A percentile compares a stretch with the other conserved stretches of the same genome.
Evolutionary conservation across 768 basidiomycete genomes (phyloP).

Genomic region (Glaciozyma martinii): DNA sequence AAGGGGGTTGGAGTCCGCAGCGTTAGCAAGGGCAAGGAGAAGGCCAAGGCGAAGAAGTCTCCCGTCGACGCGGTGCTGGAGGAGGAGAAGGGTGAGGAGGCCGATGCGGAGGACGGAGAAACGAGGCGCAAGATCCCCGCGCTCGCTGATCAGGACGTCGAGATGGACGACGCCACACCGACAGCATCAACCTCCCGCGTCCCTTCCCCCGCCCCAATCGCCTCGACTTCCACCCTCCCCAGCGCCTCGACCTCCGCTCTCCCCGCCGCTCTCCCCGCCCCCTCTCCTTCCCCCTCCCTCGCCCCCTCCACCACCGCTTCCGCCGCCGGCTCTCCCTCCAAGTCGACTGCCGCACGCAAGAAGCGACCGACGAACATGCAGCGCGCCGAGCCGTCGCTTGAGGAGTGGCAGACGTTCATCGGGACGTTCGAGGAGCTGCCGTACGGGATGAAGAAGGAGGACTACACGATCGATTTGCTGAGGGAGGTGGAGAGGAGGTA

Average conservation of each 20-base stretch:
- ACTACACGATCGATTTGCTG: constrained; percentile 85
- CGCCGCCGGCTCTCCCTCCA: neutral
- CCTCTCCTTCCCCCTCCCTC: neutral
- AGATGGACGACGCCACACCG: neutral
- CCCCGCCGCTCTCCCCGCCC: neutral
- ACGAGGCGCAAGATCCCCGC: neutral
- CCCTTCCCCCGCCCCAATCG: neutral
- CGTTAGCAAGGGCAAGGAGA: constrained; percentile 8
- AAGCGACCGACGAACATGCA: constrained; percentile 18
- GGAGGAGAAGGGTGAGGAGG: constrained; percentile 1
- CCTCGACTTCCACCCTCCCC: neutral
- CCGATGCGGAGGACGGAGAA: neutral
- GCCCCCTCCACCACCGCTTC: neutral
- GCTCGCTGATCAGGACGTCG: neutral
- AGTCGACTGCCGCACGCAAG: neutral
- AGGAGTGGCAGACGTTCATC: constrained; percentile 33
- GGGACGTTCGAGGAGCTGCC: constrained; percentile 26
- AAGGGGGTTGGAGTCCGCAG: constrained; percentile 12
- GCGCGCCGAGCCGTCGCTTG: constrained; percentile 24
- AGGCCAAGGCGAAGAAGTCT: constrained; percentile 4
- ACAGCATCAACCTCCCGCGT: neutral
- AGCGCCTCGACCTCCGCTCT: neutral
- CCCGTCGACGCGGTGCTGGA: neutral
- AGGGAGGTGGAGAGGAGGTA: constrained; percentile 75
- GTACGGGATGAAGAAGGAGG: constrained; percentile 45